A percentile compares a stretch with the other conserved stretches of the same genome.
These are phyloP conservation scores for Gossypium raimondii DNA, from an alignment of 345 rosid species.

Conservation along the genomic window DNA sequence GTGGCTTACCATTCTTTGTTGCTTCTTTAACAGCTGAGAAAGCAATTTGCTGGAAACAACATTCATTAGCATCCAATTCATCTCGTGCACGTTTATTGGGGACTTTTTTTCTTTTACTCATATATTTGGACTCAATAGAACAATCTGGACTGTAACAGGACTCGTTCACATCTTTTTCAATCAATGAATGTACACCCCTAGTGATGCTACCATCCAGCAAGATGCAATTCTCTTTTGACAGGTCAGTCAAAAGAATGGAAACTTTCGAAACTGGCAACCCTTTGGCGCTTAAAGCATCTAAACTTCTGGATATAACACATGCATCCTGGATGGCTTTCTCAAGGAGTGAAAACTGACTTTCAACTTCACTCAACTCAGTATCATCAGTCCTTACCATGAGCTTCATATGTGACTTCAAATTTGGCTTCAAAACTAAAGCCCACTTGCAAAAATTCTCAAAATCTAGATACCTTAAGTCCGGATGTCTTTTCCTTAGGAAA, in stretches of 20 bases:
- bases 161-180: conserved; percentile 50
- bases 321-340: conserved; percentile 65
- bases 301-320: conserved; percentile 47
- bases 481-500: conserved; percentile 54
- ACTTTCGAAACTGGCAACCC: conserved; percentile 61
- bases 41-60: conserved; percentile 41
- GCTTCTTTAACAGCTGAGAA: conserved; percentile 59
- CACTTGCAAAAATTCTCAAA: conserved; percentile 64
- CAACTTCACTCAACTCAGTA: conserved; percentile 31
- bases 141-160: conserved; percentile 22
- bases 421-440: conserved; percentile 47
- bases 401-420: conserved; percentile 45
- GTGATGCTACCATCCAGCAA: conserved; percentile 45
- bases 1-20: conserved; percentile 32
- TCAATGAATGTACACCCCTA: conserved; percentile 65
- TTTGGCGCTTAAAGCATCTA: conserved; percentile 41
- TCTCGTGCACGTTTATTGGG: conserved; percentile 23
- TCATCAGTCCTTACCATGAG: conserved; percentile 36
- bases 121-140: conserved; percentile 15
- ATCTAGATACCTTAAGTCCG: conserved; percentile 37
- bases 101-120: conserved; percentile 33
- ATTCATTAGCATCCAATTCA: conserved; percentile 34
- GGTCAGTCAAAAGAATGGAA: conserved; percentile 57
- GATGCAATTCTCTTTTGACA: conserved; percentile 44
- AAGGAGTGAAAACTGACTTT: conserved; percentile 39